These are phyloP conservation scores for Ceriops tagal DNA, from an alignment of 345 rosid genomes.

Conservation along the genomic window DNA sequence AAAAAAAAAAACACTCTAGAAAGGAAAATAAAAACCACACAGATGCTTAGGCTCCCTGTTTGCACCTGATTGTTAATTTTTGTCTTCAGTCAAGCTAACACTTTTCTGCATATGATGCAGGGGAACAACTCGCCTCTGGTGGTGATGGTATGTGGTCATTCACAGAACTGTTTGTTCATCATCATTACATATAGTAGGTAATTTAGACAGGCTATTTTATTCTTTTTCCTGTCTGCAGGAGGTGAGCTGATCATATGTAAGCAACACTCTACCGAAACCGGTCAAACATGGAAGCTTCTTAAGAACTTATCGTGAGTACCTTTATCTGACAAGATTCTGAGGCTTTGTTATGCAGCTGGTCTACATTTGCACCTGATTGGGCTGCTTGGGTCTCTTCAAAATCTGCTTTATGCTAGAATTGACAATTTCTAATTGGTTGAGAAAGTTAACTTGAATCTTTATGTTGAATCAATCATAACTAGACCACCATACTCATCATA, in stretches of 20 bases:
- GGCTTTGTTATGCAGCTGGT: constrained; percentile 14
- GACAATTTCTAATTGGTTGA: not conserved
- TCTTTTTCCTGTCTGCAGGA: constrained; percentile 41
- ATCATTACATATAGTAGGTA: not conserved
- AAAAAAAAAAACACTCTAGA: no score
- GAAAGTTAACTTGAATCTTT: not conserved
- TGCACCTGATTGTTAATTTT: not conserved
- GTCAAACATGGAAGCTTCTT: constrained; percentile 82
- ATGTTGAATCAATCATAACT: not conserved
- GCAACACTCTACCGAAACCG: constrained; percentile 62
- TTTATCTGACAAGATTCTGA: constrained; percentile 7
- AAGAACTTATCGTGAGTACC: constrained; percentile 66
- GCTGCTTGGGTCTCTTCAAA: not conserved
- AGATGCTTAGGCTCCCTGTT: not conserved
- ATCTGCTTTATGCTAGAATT: not conserved
- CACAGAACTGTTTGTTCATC: not conserved
- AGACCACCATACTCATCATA: not conserved
- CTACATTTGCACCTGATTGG: not conserved
- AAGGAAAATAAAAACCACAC: no score
- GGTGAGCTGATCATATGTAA: constrained; percentile 94
- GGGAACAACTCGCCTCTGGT: constrained; percentile 92
- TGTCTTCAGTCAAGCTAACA: not conserved
- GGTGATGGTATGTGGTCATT: constrained; percentile 69
- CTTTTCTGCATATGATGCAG: constrained; percentile 36
- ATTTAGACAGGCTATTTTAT: not conserved